Conservation (phyloP, 345 rosid species). For the Gossypium mustelinum region DNA sequence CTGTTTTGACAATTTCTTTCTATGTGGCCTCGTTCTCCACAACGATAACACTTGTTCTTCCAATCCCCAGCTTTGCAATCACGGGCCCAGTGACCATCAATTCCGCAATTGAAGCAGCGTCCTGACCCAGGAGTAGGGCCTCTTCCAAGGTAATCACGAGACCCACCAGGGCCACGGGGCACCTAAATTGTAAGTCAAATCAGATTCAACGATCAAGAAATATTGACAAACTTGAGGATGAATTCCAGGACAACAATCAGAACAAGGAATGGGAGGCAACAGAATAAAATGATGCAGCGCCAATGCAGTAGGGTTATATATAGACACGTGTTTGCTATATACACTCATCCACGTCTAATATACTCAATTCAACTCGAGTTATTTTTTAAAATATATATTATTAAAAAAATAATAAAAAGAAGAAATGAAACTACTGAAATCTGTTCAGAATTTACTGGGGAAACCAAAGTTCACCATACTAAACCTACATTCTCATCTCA, state of each 20-base stretch:
- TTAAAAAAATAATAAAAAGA: too few species aligned
- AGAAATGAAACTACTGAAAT: too few species aligned
- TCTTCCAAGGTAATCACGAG: conserved; percentile 64
- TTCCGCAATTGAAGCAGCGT: conserved; percentile 77
- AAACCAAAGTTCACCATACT: too few species aligned
- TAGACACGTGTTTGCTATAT: too few species aligned
- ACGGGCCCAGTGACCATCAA: conserved; percentile 93
- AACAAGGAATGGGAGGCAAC: background rate
- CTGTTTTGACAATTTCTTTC: conserved; percentile 83
- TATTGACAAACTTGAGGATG: background rate
- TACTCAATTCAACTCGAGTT: background rate
- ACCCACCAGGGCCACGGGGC: conserved; percentile 72
- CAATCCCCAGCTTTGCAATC: conserved; percentile 93
- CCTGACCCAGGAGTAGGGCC: conserved; percentile 90
- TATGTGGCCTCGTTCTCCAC: conserved; percentile 83
- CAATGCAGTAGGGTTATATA: background rate
- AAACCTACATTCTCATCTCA: too few species aligned
- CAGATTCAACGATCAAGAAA: background rate
- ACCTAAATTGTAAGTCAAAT: conserved; percentile 35
- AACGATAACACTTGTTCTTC: conserved; percentile 82
- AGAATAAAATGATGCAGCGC: background rate
- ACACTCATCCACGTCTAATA: background rate
- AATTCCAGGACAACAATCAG: background rate
- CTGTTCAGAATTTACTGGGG: too few species aligned
- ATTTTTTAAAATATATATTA: too few species aligned